Conservation (phyloP, 208 protist genomes). For the Leptomonas pyrrhocoris region DNA sequence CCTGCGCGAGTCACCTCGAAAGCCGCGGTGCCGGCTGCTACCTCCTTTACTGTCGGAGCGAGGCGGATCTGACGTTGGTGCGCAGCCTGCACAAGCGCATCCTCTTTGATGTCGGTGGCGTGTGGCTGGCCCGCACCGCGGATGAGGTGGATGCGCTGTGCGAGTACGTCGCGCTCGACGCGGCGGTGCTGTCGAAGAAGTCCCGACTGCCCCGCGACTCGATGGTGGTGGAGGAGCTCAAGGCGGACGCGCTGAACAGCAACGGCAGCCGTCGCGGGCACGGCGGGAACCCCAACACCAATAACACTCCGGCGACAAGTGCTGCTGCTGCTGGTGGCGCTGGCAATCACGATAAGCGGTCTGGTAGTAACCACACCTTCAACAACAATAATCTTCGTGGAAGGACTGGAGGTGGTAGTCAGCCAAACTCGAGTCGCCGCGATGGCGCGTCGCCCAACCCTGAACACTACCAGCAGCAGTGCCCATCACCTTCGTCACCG, state of each 20-base stretch:
- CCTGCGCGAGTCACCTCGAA: constrained; percentile 63
- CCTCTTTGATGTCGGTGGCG: constrained; percentile 80
- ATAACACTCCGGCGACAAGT: not conserved
- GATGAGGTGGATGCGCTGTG: constrained; percentile 79
- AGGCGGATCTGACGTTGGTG: constrained; percentile 63
- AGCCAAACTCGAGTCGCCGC: not conserved
- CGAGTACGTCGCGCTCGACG: constrained; percentile 78
- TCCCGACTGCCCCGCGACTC: constrained; percentile 73
- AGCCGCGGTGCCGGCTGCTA: constrained; percentile 79
- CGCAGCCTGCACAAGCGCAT: constrained; percentile 82
- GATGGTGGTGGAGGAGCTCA: constrained; percentile 86
- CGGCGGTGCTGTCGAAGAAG: constrained; percentile 58
- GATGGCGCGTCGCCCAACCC: not conserved
- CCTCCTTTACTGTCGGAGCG: constrained; percentile 70
- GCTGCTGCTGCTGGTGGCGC: not conserved
- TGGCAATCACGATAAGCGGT: constrained; percentile 18
- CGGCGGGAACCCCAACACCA: constrained; percentile 10
- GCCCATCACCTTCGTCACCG: constrained; percentile 14
- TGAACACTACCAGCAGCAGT: not conserved
- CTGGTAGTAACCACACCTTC: constrained; percentile 1
- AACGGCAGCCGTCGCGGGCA: constrained; percentile 13
- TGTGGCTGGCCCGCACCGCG: constrained; percentile 73
- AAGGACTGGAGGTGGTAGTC: not conserved
- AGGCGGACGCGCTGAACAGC: constrained; percentile 38
- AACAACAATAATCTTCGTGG: constrained; percentile 3